Evolutionary conservation across 345 rosid species (phyloP).

Genomic region (Salix suchowensis): DNA sequence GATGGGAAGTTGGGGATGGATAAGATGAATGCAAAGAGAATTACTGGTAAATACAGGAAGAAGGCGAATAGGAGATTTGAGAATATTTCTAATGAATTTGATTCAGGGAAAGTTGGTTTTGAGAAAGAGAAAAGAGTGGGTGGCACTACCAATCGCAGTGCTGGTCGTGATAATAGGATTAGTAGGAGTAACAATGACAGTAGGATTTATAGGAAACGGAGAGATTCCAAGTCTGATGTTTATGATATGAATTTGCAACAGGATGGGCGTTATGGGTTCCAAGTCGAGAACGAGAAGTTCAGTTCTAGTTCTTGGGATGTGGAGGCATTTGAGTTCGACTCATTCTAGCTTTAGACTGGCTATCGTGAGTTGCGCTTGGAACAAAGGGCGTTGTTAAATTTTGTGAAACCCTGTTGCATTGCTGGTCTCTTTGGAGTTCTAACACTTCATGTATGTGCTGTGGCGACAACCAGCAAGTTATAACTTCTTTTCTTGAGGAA

Average conservation of each 20-base stretch:
- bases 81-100: neutral
- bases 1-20: constrained; percentile 1
- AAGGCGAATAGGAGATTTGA: neutral
- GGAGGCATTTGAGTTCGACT: neutral
- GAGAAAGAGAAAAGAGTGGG: neutral
- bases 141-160: neutral
- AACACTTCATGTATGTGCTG: neutral
- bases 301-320: neutral
- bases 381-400: neutral
- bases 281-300: constrained; percentile 1
- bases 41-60: constrained; percentile 3
- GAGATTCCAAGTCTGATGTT: constrained; percentile 21
- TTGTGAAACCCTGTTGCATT: neutral
- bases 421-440: neutral
- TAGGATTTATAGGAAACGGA: neutral
- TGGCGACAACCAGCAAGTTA: neutral
- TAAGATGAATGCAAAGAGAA: neutral
- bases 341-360: constrained; percentile 3
- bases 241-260: constrained; percentile 38
- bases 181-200: neutral
- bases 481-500: neutral
- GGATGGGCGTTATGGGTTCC: constrained; percentile 39
- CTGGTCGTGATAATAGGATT: neutral
- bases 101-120: constrained; percentile 6
- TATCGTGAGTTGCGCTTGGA: neutral